A percentile compares a stretch with the other conserved stretches of the same genome.
Conservation (phyloP, 768 basidiomycete species). For the Agaricus sinodeliciosus region DNA sequence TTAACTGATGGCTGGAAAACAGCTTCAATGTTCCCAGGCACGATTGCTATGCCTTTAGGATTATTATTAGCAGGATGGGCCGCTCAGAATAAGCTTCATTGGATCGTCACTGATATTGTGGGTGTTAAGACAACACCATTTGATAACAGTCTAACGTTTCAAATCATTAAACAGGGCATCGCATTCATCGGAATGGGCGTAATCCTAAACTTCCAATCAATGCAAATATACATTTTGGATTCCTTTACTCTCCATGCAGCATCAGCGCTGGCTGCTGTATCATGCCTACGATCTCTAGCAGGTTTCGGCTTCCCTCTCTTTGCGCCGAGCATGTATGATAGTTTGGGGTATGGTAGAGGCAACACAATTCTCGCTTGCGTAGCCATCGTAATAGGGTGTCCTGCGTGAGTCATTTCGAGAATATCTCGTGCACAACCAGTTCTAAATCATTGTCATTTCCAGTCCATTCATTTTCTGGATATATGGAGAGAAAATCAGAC, state of each 20-base stretch:
- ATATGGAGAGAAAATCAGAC: constrained; percentile 37
- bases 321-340: constrained; percentile 58
- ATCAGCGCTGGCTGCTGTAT: constrained; percentile 62
- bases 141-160: neutral
- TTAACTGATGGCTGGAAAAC: neutral
- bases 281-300: constrained; percentile 54
- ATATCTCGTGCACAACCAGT: neutral
- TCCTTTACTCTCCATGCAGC: constrained; percentile 61
- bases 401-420: constrained; percentile 32
- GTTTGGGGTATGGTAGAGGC: constrained; percentile 65
- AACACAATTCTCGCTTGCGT: constrained; percentile 55
- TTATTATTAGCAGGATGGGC: constrained; percentile 69
- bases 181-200: constrained; percentile 48
- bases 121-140: constrained; percentile 14
- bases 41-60: constrained; percentile 56
- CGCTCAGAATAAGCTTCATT: constrained; percentile 48
- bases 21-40: constrained; percentile 58
- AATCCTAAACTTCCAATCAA: constrained; percentile 53
- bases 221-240: constrained; percentile 66
- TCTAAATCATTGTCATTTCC: neutral
- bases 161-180: constrained; percentile 38
- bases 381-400: constrained; percentile 55
- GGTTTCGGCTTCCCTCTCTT: constrained; percentile 81
- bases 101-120: constrained; percentile 69
- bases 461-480: constrained; percentile 31